Evolutionary conservation across 2,329 filamentous ascomycete species (phyloP), one percentile per base, ranked within the genome.

Genomic region (Colletotrichum acutatum): DNA sequence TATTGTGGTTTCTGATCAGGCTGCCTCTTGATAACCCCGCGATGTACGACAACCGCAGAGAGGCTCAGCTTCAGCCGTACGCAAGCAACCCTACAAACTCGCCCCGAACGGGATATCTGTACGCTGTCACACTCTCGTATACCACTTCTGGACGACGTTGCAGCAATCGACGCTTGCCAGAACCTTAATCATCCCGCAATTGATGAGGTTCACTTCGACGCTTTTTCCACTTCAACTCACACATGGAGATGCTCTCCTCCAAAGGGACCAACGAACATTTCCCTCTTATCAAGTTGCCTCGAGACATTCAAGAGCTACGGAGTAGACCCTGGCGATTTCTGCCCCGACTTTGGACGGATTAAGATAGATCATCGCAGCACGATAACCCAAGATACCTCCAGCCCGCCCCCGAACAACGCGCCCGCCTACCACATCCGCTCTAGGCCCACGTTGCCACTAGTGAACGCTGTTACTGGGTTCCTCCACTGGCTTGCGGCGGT

Each of bases 31-130:
- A 26, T 19, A 22, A 58, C 34, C 67, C 53, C 53, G 60, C 53
- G 53, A 65, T 69, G 28, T 14, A 49, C 14, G 19, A 16, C 30
- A 16, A 11, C 37, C 16, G 37, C 37, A 42, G 16, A 8, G 57
- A 71, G 68, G 63, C 64, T 68, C 57, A 49, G 63, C 63, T 49
- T 22, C 49, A 61, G 22, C 46, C 57, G 37, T 26, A 34, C 12
- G 24, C 28, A 37, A 59, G 16, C 6, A 2, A 46, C 24, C 26
- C 49, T 22, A 19, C 24, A 14, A 19, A 8, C 37, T 34, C 37
- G 37, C 16, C 37, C 16, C 16, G 37, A 19, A 42, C 37, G 16
- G 37, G 7, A 42, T 49, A 28, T 24, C 34, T 9, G 61, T 28
- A 11, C 3, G 16, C 14, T 57, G 54, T n/a, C 54, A 16, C 46